Evolutionary conservation across 2,329 filamentous ascomycete genomes (phyloP).

Genomic region (Raffaelea albimanens): DNA sequence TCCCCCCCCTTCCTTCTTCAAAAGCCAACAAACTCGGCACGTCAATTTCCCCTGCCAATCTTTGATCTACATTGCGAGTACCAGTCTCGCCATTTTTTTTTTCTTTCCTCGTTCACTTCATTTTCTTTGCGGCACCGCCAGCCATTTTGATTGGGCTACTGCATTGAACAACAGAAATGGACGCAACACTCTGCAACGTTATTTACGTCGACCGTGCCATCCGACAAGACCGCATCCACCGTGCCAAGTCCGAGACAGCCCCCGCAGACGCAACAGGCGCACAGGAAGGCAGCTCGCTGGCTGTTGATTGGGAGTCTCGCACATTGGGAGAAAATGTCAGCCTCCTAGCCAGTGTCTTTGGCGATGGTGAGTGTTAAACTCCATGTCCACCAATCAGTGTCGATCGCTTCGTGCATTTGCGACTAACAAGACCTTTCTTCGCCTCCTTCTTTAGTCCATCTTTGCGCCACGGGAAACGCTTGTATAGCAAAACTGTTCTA

Average conservation of each 20-base stretch:
- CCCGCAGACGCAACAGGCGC: conserved; percentile 2
- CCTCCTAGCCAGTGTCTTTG: conserved; percentile 44
- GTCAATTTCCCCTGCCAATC: neutral
- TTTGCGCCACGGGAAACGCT: conserved; percentile 42
- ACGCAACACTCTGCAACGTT: conserved; percentile 46
- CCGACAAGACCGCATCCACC: conserved; percentile 34
- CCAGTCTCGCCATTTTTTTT: neutral
- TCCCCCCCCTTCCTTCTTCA: neutral
- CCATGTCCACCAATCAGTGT: too few species aligned
- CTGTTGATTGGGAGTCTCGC: conserved; percentile 22
- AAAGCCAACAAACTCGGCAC: neutral
- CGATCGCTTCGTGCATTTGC: too few species aligned
- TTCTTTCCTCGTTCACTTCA: neutral
- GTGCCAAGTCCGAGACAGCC: conserved; percentile 16
- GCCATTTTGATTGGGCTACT: conserved; percentile 50
- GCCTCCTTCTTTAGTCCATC: conserved; percentile 35
- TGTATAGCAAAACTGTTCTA: conserved; percentile 44
- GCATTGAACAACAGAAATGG: conserved; percentile 42
- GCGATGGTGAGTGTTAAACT: conserved; percentile 42
- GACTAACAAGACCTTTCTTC: too few species aligned
- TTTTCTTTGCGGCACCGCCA: conserved; percentile 37
- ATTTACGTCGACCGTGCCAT: conserved; percentile 51
- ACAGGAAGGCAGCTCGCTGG: neutral
- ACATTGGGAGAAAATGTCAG: conserved; percentile 36
- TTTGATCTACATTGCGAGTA: too few species aligned